Evolutionary conservation across 2,329 filamentous ascomycete species (phyloP), one percentile per base, ranked within the genome.

Genomic region (Acrocalymma vagum): DNA sequence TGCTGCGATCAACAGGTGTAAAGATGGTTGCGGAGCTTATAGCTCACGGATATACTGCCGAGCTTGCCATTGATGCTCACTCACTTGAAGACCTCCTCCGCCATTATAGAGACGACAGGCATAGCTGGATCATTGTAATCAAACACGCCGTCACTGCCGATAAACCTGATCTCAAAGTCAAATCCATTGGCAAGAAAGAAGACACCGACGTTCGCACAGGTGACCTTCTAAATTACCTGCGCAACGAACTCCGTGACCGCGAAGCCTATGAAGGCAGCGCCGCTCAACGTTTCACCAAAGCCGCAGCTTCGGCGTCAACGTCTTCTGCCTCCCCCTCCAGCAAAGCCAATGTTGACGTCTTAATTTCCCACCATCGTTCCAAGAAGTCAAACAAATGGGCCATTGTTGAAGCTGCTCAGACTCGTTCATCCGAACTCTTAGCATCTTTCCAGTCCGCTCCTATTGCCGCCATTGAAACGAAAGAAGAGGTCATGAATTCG

Each of bases 331-430:
- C 36, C 45, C 42, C 24, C 27, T 53, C 41, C n/a, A n/a, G 54
- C n/a, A 68, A 74, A 35, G 53, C 59, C 54, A 87, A 93, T 40
- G 91, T 97, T 29, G 86, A 88, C 45, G 86, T 97, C n/a, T 79
- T 96, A 4, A 81, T 91, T 5, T 84, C 88, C 1, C 86, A 89
- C 42, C 92, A 90, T 33, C 85, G 86, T 58, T 90, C 86, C 69
- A 96, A 96, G 72, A 97, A 96, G 74, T 88, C 87, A 50, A 96
- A 96, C 71, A 85, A 93, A 37, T 85, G 85, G 62, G 86, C 86
- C 18, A 90, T 97, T 33, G 85, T 96, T 31, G 90, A 95, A 65
- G 87, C 92, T 53, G 81, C 80, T n/a, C 75, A 82, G 37, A 63
- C 76, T 5, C 74, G 73, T 21, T 78, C 77, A 20, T 78, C 82